Evolutionary conservation across 768 basidiomycete species (phyloP).

Genomic region (Russula sp.): DNA sequence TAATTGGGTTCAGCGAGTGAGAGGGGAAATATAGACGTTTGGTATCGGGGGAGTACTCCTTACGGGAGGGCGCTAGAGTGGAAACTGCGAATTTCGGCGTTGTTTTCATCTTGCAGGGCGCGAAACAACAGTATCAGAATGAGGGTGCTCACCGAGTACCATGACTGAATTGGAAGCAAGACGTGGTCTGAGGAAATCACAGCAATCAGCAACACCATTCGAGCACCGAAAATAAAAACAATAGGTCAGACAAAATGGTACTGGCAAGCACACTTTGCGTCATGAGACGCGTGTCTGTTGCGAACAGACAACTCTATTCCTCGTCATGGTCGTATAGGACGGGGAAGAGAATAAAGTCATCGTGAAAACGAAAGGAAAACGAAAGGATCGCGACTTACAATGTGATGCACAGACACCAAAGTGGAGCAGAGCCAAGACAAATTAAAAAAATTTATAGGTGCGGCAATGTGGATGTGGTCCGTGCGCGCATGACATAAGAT

Average conservation of each 20-base stretch:
- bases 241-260: conserved; percentile 72
- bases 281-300: conserved; percentile 57
- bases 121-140: not conserved
- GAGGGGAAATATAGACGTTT: conserved; percentile 70
- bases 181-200: not conserved
- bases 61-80: conserved; percentile 60
- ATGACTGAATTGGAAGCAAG: not conserved
- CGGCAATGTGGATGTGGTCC: conserved; percentile 6
- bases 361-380: conserved; percentile 22
- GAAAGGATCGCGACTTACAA: not conserved
- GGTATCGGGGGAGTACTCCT: conserved; percentile 66
- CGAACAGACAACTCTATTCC: conserved; percentile 73
- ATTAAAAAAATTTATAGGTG: not conserved
- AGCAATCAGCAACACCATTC: not conserved
- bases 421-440: not conserved
- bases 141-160: not conserved
- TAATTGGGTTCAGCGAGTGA: conserved; percentile 57
- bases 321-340: conserved; percentile 88
- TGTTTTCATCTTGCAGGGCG: conserved; percentile 22
- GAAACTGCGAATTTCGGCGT: conserved; percentile 83
- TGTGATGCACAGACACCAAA: not conserved
- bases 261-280: conserved; percentile 80
- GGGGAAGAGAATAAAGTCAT: conserved; percentile 89
- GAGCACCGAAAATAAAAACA: not conserved
- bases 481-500: conserved; percentile 11